Conservation (phyloP, 108 stramenopile genomes). For the Chaetoceros muelleri region DNA sequence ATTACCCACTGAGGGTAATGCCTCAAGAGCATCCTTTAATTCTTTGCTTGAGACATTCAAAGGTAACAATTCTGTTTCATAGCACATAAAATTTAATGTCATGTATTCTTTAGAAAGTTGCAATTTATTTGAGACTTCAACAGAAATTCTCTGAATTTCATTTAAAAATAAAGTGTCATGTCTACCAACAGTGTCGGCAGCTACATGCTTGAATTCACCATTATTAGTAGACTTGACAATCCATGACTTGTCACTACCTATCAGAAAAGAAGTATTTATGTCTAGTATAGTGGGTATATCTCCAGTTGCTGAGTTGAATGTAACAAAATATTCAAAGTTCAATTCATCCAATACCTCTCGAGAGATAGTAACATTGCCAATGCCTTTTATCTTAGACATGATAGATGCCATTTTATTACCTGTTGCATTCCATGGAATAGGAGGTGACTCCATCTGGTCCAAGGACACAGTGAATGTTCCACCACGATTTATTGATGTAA, state of each 20-base stretch:
- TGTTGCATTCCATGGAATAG: constrained; percentile 48
- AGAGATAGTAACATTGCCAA: constrained; percentile 16
- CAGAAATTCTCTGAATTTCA: not conserved
- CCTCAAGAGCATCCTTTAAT: not conserved
- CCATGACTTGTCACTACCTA: constrained; percentile 18
- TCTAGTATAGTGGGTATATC: constrained; percentile 33
- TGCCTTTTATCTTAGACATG: constrained; percentile 19
- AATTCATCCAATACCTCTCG: constrained; percentile 14
- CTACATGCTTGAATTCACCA: constrained; percentile 30
- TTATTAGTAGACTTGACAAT: constrained; percentile 16
- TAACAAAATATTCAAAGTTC: constrained; percentile 51
- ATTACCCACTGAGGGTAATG: not conserved
- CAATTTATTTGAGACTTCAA: not conserved
- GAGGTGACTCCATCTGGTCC: constrained; percentile 16
- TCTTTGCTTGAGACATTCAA: too few species aligned
- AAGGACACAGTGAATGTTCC: constrained; percentile 34
- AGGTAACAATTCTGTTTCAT: too few species aligned
- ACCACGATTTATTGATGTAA: constrained; percentile 16
- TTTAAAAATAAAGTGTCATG: not conserved
- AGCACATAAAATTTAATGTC: too few species aligned
- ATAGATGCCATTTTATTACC: constrained; percentile 9
- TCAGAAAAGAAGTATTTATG: constrained; percentile 32
- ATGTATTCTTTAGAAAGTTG: too few species aligned
- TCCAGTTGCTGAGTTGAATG: constrained; percentile 51
- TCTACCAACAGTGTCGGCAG: not conserved